Percentiles rank a stretch among this genome's conserved stretches.
Evolutionary conservation across 257 asterid species (phyloP).

Genomic region (Cynanchum wilfordii): DNA sequence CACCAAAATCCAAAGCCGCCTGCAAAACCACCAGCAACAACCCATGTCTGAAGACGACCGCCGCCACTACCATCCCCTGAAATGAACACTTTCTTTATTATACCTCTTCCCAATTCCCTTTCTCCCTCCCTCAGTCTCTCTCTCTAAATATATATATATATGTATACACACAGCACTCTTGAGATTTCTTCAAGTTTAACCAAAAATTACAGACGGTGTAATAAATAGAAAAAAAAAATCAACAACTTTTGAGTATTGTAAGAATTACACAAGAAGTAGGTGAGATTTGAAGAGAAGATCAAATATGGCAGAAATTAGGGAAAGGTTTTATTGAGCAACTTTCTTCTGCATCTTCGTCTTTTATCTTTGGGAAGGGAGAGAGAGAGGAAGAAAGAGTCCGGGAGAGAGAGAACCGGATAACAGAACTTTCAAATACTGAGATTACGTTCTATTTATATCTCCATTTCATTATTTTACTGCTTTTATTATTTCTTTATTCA

Average conservation of each 20-base stretch:
- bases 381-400: slow-evolving; percentile 17
- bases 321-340: not conserved
- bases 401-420: slow-evolving; percentile 18
- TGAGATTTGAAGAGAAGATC: not conserved
- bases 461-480: not conserved
- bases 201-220: not conserved
- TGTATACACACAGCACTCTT: not conserved
- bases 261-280: not conserved
- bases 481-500: too few species aligned
- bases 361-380: not conserved
- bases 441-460: slow-evolving; percentile 20
- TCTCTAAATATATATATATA: not conserved
- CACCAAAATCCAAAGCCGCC: slow-evolving; percentile 34
- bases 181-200: not conserved
- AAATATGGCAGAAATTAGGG: not conserved
- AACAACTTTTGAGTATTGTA: not conserved
- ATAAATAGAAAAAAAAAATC: not conserved
- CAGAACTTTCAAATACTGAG: slow-evolving; percentile 27
- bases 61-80: slow-evolving; percentile 29
- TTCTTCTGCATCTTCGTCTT: not conserved
- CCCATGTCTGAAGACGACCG: slow-evolving; percentile 16
- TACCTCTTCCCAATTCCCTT: not conserved
- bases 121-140: slow-evolving; percentile 3
- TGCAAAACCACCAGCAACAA: slow-evolving; percentile 26
- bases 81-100: not conserved